Base-by-base conservation (phyloP, 2,329 filamentous ascomycete genomes). In the Penicillium hordei region DNA sequence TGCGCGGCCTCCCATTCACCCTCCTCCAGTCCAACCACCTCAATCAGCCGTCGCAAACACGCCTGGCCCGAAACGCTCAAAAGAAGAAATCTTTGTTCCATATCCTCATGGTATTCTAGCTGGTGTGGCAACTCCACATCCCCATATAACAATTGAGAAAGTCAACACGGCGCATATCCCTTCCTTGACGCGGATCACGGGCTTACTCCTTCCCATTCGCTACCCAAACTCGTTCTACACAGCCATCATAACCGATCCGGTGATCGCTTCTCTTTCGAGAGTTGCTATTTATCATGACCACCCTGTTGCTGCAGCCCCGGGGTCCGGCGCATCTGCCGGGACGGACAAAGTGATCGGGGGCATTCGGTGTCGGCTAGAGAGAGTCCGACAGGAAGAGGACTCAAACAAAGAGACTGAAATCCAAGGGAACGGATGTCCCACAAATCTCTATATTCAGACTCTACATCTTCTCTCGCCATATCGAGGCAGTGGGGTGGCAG, bases 161-260 rank as follows among this genome's bases (percentile, higher is more conserved):
- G 76, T 86, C 50, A 80, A 77, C n/a, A 76, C 78, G 36, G 76
- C 77, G 25, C 80, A 85, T 65, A 76, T 88, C 38, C 78, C 80
- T 21, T 79, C 80, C 8, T 79, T 86, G 68, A 82, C 81, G 65
- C 81, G 82, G 19, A 80, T 88, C 31, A 86, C 82, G 50, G 76
- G 79, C 53, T 73, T 86, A 5, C 78, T 86, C 2, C 77, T 88
- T 1, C 86, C 85, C 7, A 83, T 88, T 56, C 79, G 82, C 52
- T 88, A 88, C 67, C 81, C 83, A 3, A 79, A 82, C 46, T 79
- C 77, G 19, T 88, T 87, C 77, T 88, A 85, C 75, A 80, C 79
- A 21, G 83, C 85, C 58, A 85, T 81, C 40, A 77, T 86, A 68
- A 78, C 80, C 2, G 83, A 87, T 55, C 76, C 79, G 2, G 70